Conservation (phyloP, 2,329 filamentous ascomycete genomes). For the Apiospora sp. region DNA sequence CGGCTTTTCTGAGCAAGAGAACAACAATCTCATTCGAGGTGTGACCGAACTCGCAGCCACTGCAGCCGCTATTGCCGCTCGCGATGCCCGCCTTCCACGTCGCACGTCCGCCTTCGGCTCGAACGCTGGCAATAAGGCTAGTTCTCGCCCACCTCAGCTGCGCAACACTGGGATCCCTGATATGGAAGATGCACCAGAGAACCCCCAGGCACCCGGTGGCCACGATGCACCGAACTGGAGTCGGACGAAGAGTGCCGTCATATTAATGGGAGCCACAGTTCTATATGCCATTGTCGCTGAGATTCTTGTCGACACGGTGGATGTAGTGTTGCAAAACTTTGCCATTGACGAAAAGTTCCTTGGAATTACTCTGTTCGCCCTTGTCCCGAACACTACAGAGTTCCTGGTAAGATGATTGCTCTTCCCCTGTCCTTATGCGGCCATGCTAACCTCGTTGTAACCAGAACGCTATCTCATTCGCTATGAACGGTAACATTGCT, state of each 20-base stretch:
- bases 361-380: slow-evolving; percentile 93
- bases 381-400: slow-evolving; percentile 98
- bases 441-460: slow-evolving; percentile 4
- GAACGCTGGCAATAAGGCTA: slow-evolving; percentile 39
- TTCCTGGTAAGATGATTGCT: slow-evolving; percentile 74
- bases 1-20: slow-evolving; percentile 83
- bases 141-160: slow-evolving; percentile 39
- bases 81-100: slow-evolving; percentile 68
- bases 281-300: slow-evolving; percentile 97
- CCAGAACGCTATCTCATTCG: slow-evolving; percentile 96
- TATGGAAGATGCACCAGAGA: slow-evolving; percentile 55
- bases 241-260: slow-evolving; percentile 86
- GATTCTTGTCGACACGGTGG: slow-evolving; percentile 95
- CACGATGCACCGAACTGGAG: slow-evolving; percentile 99
- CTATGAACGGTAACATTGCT: slow-evolving; percentile 99
- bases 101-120: slow-evolving; percentile 42
- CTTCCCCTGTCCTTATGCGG: not conserved
- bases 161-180: slow-evolving; percentile 52
- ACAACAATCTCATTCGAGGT: slow-evolving; percentile 80
- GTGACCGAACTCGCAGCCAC: slow-evolving; percentile 95
- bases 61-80: slow-evolving; percentile 84
- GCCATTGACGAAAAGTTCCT: slow-evolving; percentile 97
- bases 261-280: slow-evolving; percentile 86
- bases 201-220: slow-evolving; percentile 66
- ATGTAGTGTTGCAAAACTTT: slow-evolving; percentile 90